These are phyloP conservation scores for Dendrostoma leiphaemia DNA, from an alignment of 2,329 filamentous ascomycete genomes.

Conservation along the genomic window DNA sequence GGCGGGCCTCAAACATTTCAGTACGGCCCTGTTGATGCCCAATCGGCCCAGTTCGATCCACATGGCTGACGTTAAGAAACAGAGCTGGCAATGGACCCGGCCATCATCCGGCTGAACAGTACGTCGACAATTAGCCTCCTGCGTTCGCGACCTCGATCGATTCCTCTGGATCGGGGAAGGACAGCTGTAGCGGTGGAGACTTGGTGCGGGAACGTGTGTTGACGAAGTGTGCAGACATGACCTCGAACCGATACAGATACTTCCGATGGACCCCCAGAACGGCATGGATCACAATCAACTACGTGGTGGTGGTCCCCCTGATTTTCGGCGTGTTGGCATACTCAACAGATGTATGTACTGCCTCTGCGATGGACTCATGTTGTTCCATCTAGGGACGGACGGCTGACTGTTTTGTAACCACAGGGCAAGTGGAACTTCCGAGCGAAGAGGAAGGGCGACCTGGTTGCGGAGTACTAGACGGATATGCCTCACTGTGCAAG, in stretches of 20 bases:
- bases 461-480: slow-evolving; percentile 72
- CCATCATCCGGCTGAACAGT: slow-evolving; percentile 45
- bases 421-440: slow-evolving; percentile 85
- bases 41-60: slow-evolving; percentile 13
- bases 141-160: neutral
- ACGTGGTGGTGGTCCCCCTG: slow-evolving; percentile 69
- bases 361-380: slow-evolving; percentile 17
- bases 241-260: slow-evolving; percentile 82
- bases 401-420: slow-evolving; percentile 3
- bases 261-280: slow-evolving; percentile 91
- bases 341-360: slow-evolving; percentile 75
- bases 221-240: slow-evolving; percentile 63
- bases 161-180: neutral
- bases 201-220: neutral
- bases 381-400: neutral
- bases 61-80: slow-evolving; percentile 28
- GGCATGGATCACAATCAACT: slow-evolving; percentile 75
- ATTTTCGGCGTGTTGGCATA: slow-evolving; percentile 72
- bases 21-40: slow-evolving; percentile 27
- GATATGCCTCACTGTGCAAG: neutral
- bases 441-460: slow-evolving; percentile 84
- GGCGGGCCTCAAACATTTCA: slow-evolving; percentile 42
- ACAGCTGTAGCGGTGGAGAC: neutral
- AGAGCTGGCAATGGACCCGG: slow-evolving; percentile 48
- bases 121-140: slow-evolving; percentile 27